phyloP scores from a whole-genome alignment of 208 protist species.

The Sergeia podlipaevii region DNA sequence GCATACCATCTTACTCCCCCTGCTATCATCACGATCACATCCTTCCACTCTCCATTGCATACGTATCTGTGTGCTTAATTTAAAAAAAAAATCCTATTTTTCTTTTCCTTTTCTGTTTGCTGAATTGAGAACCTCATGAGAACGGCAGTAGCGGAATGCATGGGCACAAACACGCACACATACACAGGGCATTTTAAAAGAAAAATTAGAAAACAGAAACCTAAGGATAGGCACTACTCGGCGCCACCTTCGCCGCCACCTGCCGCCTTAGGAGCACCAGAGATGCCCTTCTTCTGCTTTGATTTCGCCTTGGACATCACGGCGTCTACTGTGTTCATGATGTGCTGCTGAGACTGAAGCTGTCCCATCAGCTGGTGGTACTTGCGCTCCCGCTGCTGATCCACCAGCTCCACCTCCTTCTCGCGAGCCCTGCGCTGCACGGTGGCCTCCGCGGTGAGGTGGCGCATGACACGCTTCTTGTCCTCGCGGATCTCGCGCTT shows the following conservation, averaged over 20 bases:
- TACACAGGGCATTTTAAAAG: not conserved
- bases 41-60: too few relatives aligned
- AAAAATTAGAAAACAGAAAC: not conserved
- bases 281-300: slow-evolving; percentile 55
- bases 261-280: slow-evolving; percentile 27
- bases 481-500: slow-evolving; percentile 79
- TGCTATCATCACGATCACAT: too few relatives aligned
- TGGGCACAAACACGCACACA: too few relatives aligned
- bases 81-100: too few relatives aligned
- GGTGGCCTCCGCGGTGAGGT: slow-evolving; percentile 72
- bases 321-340: slow-evolving; percentile 85
- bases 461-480: slow-evolving; percentile 80
- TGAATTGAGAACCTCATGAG: too few relatives aligned
- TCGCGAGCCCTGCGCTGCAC: slow-evolving; percentile 72
- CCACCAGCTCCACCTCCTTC: slow-evolving; percentile 29
- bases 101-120: too few relatives aligned
- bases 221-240: not conserved
- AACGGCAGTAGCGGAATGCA: too few relatives aligned
- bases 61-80: too few relatives aligned
- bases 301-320: slow-evolving; percentile 57
- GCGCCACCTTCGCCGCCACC: slow-evolving; percentile 10
- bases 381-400: slow-evolving; percentile 44
- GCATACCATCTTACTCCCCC: too few relatives aligned
- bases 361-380: slow-evolving; percentile 71
- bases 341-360: slow-evolving; percentile 82